Evolutionary conservation across 768 basidiomycete species (phyloP).

Genomic region (Pulveroboletus frians): DNA sequence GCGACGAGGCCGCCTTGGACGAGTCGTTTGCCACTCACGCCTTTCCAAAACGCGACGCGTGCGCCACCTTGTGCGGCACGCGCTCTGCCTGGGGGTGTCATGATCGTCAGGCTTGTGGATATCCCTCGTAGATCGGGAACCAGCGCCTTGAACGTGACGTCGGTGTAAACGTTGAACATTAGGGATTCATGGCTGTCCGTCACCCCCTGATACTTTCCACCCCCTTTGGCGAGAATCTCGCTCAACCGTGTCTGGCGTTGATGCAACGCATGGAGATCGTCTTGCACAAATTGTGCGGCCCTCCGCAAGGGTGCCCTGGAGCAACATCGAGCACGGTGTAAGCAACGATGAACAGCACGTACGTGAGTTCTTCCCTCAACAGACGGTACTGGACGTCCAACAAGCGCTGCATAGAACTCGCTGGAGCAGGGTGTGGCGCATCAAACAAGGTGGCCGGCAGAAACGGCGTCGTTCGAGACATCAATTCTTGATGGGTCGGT

Average conservation of each 20-base stretch:
- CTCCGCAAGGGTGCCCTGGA: constrained; percentile 48
- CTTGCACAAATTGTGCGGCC: constrained; percentile 44
- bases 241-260: constrained; percentile 36
- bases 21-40: constrained; percentile 52
- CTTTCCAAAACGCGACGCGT: constrained; percentile 58
- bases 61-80: constrained; percentile 34
- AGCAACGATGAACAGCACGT: constrained; percentile 15
- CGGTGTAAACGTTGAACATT: constrained; percentile 61
- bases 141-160: constrained; percentile 42
- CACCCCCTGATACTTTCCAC: constrained; percentile 53
- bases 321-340: not conserved
- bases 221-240: constrained; percentile 44
- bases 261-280: constrained; percentile 35
- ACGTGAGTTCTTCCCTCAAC: constrained; percentile 69
- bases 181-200: constrained; percentile 41
- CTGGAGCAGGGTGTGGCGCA: constrained; percentile 58
- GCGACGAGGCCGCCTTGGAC: constrained; percentile 60
- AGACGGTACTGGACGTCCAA: constrained; percentile 74
- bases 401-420: constrained; percentile 56
- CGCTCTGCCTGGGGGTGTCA: constrained; percentile 54
- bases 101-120: constrained; percentile 41
- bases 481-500: constrained; percentile 65
- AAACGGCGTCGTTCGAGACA: constrained; percentile 44
- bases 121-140: constrained; percentile 50
- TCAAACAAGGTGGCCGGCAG: constrained; percentile 55